A percentile compares a stretch with the other conserved stretches of the same genome.
Evolutionary conservation across 2,329 filamentous ascomycete species (phyloP).

Genomic region (Arthroderma sp.): DNA sequence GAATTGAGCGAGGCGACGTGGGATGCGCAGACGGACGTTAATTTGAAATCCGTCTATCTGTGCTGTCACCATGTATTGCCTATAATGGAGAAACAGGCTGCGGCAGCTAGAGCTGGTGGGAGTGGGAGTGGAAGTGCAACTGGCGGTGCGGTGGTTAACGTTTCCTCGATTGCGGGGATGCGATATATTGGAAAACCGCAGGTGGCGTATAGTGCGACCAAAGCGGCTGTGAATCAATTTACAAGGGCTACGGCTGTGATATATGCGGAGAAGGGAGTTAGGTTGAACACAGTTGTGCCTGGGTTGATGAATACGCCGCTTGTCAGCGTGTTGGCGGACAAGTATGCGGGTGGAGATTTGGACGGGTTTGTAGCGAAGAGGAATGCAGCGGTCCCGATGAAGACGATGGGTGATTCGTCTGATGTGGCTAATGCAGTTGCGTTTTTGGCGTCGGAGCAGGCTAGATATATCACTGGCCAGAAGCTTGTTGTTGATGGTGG

Average conservation of each 20-base stretch:
- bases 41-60: conserved; percentile 44
- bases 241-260: conserved; percentile 38
- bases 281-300: conserved; percentile 44
- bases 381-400: conserved; percentile 41
- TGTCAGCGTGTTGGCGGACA: conserved; percentile 31
- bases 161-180: too few relatives aligned
- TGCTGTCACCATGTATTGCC: conserved; percentile 9
- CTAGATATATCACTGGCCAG: conserved; percentile 48
- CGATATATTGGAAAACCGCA: conserved; percentile 30
- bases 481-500: conserved; percentile 39
- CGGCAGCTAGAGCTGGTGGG: too few relatives aligned
- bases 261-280: conserved; percentile 23
- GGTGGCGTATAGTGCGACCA: conserved; percentile 40
- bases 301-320: conserved; percentile 43
- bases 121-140: too few relatives aligned
- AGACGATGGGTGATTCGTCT: conserved; percentile 45
- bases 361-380: conserved; percentile 39
- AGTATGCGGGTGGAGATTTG: conserved; percentile 34
- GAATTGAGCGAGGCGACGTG: conserved; percentile 37
- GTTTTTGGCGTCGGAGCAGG: conserved; percentile 46
- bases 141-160: too few relatives aligned
- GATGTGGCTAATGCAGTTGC: conserved; percentile 46
- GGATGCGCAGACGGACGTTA: conserved; percentile 42
- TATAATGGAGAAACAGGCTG: too few relatives aligned
- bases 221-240: conserved; percentile 41